These are phyloP conservation scores for Ophiostoma novo-ulmi DNA, from an alignment of 2,329 filamentous ascomycete species.

Conservation along the genomic window DNA sequence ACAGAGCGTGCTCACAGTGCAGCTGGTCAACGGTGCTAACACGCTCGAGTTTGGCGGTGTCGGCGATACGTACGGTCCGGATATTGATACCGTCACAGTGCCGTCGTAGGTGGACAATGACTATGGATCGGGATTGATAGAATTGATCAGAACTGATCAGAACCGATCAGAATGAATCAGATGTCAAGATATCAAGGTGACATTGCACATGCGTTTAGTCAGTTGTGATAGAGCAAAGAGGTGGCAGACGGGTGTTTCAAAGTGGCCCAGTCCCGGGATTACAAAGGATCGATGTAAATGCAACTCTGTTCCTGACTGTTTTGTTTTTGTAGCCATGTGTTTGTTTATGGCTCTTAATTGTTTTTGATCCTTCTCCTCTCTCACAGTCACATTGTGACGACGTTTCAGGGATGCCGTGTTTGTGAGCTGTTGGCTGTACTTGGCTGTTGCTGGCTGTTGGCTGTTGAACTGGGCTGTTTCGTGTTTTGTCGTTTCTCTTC, in stretches of 20 bases:
- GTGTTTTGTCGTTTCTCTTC: background rate
- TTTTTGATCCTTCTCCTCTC: background rate
- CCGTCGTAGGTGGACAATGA: slow-evolving; percentile 27
- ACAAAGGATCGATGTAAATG: background rate
- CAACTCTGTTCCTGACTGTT: too few species aligned
- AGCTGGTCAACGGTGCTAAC: slow-evolving; percentile 47
- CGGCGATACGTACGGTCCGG: slow-evolving; percentile 42
- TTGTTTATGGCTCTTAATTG: background rate
- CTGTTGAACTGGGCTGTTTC: background rate
- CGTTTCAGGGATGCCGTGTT: background rate
- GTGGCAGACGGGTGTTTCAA: too few species aligned
- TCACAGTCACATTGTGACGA: background rate
- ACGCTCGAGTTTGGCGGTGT: slow-evolving; percentile 43
- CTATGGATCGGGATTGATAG: too few species aligned
- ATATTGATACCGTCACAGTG: slow-evolving; percentile 52
- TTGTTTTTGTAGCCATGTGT: background rate
- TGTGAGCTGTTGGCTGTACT: background rate
- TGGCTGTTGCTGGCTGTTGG: background rate
- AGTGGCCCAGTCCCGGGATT: background rate
- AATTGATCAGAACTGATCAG: background rate
- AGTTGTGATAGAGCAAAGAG: too few species aligned
- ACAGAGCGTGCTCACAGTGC: slow-evolving; percentile 44
- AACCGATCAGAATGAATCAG: too few species aligned
- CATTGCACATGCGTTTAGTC: background rate
- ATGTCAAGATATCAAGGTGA: too few species aligned